Evolutionary conservation across 2,329 filamentous ascomycete species (phyloP).

Genomic region (Arthrobotrys iridis): DNA sequence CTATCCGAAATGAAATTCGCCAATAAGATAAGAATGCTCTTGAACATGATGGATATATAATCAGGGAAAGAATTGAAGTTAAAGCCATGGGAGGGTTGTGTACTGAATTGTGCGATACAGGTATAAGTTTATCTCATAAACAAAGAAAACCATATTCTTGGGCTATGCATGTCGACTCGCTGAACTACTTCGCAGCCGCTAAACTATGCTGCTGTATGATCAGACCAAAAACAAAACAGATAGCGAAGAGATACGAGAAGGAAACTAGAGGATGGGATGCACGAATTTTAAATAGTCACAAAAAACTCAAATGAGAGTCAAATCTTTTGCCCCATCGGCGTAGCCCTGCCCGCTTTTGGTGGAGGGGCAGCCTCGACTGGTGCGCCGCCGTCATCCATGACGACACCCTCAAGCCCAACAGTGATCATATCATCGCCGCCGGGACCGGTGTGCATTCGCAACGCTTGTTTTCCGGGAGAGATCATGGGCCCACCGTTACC

Average conservation of each 20-base stretch:
- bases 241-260: neutral
- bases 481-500: constrained; percentile 39
- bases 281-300: constrained; percentile 9
- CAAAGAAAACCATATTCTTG: constrained; percentile 4
- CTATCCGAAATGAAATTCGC: constrained; percentile 9
- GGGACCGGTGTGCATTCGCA: constrained; percentile 50
- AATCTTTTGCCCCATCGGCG: constrained; percentile 50
- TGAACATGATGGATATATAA: neutral
- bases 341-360: constrained; percentile 49
- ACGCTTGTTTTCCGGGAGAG: constrained; percentile 48
- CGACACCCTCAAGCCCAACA: constrained; percentile 50
- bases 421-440: constrained; percentile 53
- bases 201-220: neutral
- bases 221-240: neutral
- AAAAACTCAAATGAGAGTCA: constrained; percentile 42
- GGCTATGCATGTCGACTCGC: neutral
- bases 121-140: constrained; percentile 10
- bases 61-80: neutral
- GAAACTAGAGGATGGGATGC: neutral
- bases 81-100: neutral
- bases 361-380: constrained; percentile 50
- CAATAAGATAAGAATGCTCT: neutral
- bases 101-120: constrained; percentile 3
- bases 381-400: constrained; percentile 52
- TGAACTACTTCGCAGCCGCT: constrained; percentile 5